phyloP scores from a whole-genome alignment of 2,329 filamentous ascomycete genomes.

The Chaetomiaceae sp. region DNA sequence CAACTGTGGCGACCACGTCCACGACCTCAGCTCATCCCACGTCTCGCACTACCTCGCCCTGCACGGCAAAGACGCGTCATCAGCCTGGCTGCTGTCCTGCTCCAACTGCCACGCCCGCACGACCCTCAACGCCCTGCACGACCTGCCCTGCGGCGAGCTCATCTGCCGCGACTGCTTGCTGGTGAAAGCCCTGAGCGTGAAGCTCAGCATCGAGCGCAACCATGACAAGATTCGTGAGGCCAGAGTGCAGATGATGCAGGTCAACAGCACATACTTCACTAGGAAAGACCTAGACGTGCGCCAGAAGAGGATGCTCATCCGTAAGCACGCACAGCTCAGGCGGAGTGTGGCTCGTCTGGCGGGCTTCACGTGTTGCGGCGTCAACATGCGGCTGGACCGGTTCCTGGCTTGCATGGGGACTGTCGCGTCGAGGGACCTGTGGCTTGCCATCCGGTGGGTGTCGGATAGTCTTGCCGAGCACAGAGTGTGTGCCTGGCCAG shows the following conservation, averaged over 20 bases:
- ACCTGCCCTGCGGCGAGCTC: constrained; percentile 16
- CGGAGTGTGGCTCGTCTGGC: background rate
- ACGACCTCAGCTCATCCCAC: background rate
- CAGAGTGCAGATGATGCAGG: background rate
- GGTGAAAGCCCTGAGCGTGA: background rate
- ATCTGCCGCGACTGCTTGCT: constrained; percentile 13
- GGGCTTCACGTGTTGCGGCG: constrained; percentile 12
- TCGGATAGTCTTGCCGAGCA: background rate
- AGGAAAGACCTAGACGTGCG: background rate
- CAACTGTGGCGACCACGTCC: constrained; percentile 10
- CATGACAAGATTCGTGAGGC: background rate
- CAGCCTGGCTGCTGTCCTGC: constrained; percentile 1
- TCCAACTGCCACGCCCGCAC: background rate
- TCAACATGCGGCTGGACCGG: constrained; percentile 1
- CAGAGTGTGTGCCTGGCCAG: constrained; percentile 16
- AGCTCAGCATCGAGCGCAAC: background rate
- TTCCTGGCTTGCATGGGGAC: constrained; percentile 12
- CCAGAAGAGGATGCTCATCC: background rate
- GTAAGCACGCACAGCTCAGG: background rate
- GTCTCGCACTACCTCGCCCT: background rate
- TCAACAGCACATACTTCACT: background rate
- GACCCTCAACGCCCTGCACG: constrained; percentile 9
- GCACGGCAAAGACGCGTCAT: background rate
- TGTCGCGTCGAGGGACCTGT: background rate
- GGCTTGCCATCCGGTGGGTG: constrained; percentile 12